phyloP scores from a whole-genome alignment of 2,329 filamentous ascomycete genomes.

The Sporothrix pallida region DNA sequence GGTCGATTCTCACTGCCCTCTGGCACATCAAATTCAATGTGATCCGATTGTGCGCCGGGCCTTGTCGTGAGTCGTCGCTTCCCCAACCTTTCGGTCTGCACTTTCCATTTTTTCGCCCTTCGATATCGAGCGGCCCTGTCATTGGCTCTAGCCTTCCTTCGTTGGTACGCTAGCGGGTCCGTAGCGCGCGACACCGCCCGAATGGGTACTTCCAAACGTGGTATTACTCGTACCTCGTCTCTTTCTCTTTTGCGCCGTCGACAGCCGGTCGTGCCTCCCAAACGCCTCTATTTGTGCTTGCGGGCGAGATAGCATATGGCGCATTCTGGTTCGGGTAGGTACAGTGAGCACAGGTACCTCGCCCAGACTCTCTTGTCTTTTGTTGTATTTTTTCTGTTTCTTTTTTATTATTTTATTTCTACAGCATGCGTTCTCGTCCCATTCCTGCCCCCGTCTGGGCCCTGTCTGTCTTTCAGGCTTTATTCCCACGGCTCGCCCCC shows the following conservation, averaged over 20 bases:
- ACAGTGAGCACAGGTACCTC: conserved; percentile 17
- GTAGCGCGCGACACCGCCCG: conserved; percentile 24
- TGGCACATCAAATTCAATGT: conserved; percentile 6
- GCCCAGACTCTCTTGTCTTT: neutral
- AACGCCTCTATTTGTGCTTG: conserved; percentile 8
- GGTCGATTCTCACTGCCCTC: neutral
- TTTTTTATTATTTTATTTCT: neutral
- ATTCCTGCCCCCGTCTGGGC: neutral
- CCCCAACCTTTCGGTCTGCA: conserved; percentile 19
- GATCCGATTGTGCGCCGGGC: conserved; percentile 8
- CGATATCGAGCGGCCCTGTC: conserved; percentile 33
- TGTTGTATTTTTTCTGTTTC: neutral
- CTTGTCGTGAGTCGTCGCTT: conserved; percentile 21
- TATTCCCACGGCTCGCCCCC: conserved; percentile 22
- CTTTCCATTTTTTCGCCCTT: conserved; percentile 27
- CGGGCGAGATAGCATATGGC: conserved; percentile 8
- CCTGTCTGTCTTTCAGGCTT: conserved; percentile 2
- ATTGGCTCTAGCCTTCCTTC: conserved; percentile 29
- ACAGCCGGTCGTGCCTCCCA: conserved; percentile 15
- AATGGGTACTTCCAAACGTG: conserved; percentile 26
- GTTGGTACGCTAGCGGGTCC: conserved; percentile 32
- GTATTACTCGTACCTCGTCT: conserved; percentile 29
- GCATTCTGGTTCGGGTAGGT: neutral
- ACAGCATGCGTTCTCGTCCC: conserved; percentile 8
- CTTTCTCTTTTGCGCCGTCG: conserved; percentile 12